A percentile compares a stretch with the other conserved stretches of the same genome.
These are phyloP conservation scores for Prunus mira DNA, from an alignment of 306 rosid species.

Conservation along the genomic window DNA sequence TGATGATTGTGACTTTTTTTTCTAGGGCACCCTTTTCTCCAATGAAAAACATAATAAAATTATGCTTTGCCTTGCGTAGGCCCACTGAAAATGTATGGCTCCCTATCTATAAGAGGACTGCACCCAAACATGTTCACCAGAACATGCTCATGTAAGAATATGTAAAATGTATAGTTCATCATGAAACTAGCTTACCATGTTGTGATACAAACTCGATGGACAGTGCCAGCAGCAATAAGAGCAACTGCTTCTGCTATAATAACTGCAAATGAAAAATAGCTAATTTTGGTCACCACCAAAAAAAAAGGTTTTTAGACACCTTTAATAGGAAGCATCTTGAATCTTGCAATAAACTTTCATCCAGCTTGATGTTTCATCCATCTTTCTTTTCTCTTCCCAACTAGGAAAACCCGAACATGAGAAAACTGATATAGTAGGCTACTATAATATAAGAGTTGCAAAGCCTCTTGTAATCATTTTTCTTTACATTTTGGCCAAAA, in stretches of 20 bases:
- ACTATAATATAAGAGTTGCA: not conserved
- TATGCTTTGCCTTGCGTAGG: not conserved
- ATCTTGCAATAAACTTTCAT: not conserved
- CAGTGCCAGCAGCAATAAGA: constrained; percentile 86
- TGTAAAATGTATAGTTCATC: not conserved
- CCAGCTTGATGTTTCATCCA: not conserved
- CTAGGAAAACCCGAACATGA: not conserved
- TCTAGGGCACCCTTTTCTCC: not conserved
- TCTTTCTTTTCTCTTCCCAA: not conserved
- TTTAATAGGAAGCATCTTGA: not conserved
- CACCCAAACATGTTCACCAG: not conserved
- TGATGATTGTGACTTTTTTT: not conserved
- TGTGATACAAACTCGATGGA: constrained; percentile 87
- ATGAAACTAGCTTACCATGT: constrained; percentile 56
- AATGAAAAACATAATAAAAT: too few species aligned
- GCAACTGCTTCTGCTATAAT: constrained; percentile 72
- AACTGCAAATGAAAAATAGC: constrained; percentile 43
- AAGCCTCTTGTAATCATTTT: too few species aligned
- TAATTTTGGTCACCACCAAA: not conserved
- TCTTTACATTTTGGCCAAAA: not conserved
- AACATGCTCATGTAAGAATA: not conserved
- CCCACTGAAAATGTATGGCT: not conserved
- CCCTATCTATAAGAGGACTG: not conserved
- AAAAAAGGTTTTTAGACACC: not conserved
- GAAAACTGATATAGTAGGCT: not conserved